A percentile compares a stretch with the other conserved stretches of the same genome.
These are phyloP conservation scores for Diaporthe ampelina DNA, from an alignment of 2,329 filamentous ascomycete species.

Conservation along the genomic window DNA sequence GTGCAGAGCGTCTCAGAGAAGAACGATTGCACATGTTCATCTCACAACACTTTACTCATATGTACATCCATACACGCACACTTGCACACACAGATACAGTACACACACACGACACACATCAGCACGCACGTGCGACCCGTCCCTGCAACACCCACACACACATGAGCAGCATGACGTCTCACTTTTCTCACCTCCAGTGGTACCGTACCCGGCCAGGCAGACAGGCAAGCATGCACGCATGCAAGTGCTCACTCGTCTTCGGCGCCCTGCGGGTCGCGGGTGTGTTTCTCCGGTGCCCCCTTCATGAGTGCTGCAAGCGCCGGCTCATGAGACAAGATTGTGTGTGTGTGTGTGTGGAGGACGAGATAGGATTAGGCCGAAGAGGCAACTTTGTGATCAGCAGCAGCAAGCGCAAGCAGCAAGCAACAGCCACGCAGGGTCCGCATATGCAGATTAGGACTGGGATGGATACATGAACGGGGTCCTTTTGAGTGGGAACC, in stretches of 20 bases:
- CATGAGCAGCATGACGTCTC: slow-evolving; percentile 26
- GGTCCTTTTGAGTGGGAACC: slow-evolving; percentile 1
- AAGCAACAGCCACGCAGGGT: background rate
- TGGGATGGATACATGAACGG: slow-evolving; percentile 1
- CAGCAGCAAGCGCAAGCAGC: background rate
- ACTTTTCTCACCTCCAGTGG: background rate
- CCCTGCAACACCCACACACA: background rate
- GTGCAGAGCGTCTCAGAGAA: background rate
- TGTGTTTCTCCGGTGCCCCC: background rate
- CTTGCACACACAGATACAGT: background rate
- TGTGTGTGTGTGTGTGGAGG: background rate
- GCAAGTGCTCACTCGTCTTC: background rate
- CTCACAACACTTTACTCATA: background rate
- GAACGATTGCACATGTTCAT: background rate
- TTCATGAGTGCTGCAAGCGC: background rate
- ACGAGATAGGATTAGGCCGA: background rate
- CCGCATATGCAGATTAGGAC: background rate
- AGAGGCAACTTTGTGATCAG: background rate
- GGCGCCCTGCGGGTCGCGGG: slow-evolving; percentile 14
- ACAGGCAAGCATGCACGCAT: background rate
- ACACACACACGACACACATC: too few species aligned
- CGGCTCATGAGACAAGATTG: slow-evolving; percentile 5
- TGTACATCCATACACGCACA: background rate
- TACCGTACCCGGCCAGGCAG: slow-evolving; percentile 4
- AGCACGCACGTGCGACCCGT: background rate